Conservation (phyloP, 345 rosid genomes). For the Cardamine resedifolia region DNA sequence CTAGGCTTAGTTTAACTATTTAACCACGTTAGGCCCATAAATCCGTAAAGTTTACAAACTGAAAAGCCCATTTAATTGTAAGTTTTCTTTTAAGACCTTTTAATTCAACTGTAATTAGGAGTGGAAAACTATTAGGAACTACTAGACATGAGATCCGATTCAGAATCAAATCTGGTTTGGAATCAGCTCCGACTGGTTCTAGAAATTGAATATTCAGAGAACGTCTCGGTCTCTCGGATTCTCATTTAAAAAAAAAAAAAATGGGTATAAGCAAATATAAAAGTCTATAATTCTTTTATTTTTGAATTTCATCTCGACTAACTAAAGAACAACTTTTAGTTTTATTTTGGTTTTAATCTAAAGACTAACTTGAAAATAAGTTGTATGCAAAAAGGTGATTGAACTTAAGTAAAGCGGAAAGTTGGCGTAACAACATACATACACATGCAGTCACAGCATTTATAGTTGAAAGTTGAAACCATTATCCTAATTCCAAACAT, state of each 20-base stretch:
- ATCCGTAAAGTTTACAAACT: not conserved
- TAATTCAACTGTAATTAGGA: no score
- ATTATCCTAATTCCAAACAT: constrained; percentile 17
- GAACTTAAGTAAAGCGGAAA: not conserved
- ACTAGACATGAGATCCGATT: not conserved
- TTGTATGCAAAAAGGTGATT: not conserved
- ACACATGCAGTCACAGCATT: constrained; percentile 4
- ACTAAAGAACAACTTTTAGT: not conserved
- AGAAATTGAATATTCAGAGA: not conserved
- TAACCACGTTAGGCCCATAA: not conserved
- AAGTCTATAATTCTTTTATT: not conserved
- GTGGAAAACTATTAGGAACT: not conserved
- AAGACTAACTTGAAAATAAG: not conserved
- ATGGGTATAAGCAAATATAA: not conserved
- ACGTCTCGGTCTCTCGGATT: not conserved
- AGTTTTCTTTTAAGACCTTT: no score
- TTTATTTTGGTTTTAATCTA: not conserved
- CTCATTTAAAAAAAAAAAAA: not conserved
- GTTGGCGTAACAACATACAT: constrained; percentile 2
- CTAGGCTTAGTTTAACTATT: not conserved
- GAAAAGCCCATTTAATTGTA: not conserved
- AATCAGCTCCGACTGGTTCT: not conserved
- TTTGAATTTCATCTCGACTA: not conserved
- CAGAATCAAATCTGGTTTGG: not conserved
- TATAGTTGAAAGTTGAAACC: constrained; percentile 3